Evolutionary conservation across 2,329 filamentous ascomycete genomes (phyloP).

Genomic region (Penicillium sp.): DNA sequence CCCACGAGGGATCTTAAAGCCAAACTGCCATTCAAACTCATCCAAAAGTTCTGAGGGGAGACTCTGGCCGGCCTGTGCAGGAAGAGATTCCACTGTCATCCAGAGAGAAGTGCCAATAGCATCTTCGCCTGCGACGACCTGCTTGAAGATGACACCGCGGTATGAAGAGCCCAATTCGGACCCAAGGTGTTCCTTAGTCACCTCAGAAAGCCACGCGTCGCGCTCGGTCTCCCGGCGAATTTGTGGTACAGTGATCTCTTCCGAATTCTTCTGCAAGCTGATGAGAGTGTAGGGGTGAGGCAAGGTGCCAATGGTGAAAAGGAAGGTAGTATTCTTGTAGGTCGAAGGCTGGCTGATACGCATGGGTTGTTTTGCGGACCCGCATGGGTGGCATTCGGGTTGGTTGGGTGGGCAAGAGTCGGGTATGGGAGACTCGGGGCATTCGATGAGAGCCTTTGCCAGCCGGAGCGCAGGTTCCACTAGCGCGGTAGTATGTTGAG

Average conservation of each 20-base stretch:
- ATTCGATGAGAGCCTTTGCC: constrained; percentile 72
- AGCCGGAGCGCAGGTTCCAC: constrained; percentile 69
- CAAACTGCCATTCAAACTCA: constrained; percentile 87
- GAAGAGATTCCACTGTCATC: constrained; percentile 69
- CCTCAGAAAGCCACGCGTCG: constrained; percentile 72
- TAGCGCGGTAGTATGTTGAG: constrained; percentile 71
- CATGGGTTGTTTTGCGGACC: constrained; percentile 58
- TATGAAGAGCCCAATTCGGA: constrained; percentile 61
- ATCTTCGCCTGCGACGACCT: constrained; percentile 70
- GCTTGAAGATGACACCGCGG: constrained; percentile 74
- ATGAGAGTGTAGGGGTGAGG: constrained; percentile 88
- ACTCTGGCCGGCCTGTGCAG: constrained; percentile 49
- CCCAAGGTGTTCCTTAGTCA: constrained; percentile 69
- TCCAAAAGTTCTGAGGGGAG: constrained; percentile 52
- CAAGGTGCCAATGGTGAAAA: constrained; percentile 82
- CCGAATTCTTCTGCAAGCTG: constrained; percentile 61
- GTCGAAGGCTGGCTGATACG: constrained; percentile 64
- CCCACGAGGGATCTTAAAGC: constrained; percentile 70
- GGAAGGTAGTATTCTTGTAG: constrained; percentile 68
- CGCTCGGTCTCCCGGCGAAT: constrained; percentile 68
- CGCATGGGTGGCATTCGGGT: constrained; percentile 71
- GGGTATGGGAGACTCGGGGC: constrained; percentile 69
- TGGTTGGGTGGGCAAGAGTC: constrained; percentile 81
- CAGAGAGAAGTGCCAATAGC: constrained; percentile 68
- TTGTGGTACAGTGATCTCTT: constrained; percentile 61